Base-by-base conservation (phyloP, 2,329 filamentous ascomycete species). In the Metarhizium guizhouense region DNA sequence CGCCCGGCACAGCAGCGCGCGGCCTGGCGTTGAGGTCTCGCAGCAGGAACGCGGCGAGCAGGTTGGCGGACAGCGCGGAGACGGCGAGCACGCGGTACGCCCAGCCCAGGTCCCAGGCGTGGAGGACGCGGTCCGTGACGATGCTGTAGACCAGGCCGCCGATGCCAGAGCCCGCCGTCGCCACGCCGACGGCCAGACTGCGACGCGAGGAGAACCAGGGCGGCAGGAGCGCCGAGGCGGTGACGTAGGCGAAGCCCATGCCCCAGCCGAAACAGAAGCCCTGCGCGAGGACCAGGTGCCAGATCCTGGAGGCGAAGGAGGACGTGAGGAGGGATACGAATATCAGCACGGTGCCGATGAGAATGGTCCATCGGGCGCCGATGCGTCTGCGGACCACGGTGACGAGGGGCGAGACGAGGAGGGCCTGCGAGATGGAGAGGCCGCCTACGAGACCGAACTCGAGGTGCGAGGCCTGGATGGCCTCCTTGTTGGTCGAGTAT, bases 401-500 rank as follows among this genome's bases (percentile, higher is more conserved):
- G 3, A 65, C 64, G 0, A 74, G 52, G 4, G 81, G 79, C 20
- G 76, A 68, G 14, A 74, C 61, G 4, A 74, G 57, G 48, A 74
- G 65, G 3, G 67, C 63, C 47, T 66, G 70, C 1, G 75, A 77
- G 56, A 83, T 78, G 38, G 74, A 78, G 0, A 86, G 72, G 0
- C 78, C 79, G 29, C 83, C 83, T 18, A 86, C 74, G 57, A 85
- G 79, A 30, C 82, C 82, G 59, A 79, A 85, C 25, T 82, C 72
- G 0, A 85, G 71, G 2, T 72, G 69, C 0, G 76, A 78, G 0
- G 81, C 78, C 2, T 73, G 72, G 0, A 78, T 73, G 58, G 79
- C 83, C 52, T 72, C 72, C 42, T 76, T 66, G 54, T 75, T 75
- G 14, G 72, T 64, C 7, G 84, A 73, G 62, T 83, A 86, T 60